Evolutionary conservation across 1,284 basidiomycete genomes (phyloP).

Genomic region (Cystobasidium sp.): DNA sequence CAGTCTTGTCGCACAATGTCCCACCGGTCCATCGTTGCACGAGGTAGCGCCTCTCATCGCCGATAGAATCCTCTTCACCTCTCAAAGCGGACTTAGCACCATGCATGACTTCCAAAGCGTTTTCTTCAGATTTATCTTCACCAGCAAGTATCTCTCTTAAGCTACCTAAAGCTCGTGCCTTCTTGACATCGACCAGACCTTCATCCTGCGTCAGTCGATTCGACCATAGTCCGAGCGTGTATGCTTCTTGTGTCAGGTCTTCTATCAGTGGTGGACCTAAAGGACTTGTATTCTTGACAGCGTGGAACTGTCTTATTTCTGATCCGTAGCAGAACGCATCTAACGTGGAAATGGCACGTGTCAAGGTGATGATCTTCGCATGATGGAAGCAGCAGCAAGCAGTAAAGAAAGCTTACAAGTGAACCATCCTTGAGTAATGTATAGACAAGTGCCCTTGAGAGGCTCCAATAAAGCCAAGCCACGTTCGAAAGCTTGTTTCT

Average conservation of each 20-base stretch:
- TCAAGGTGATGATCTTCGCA: neutral
- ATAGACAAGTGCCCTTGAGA: constrained; percentile 59
- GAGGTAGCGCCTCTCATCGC: constrained; percentile 79
- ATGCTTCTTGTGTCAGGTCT: constrained; percentile 51
- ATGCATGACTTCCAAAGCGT: constrained; percentile 6
- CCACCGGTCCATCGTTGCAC: constrained; percentile 86
- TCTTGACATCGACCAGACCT: constrained; percentile 38
- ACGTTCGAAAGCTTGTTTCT: constrained; percentile 46
- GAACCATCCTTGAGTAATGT: constrained; percentile 72
- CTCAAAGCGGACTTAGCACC: constrained; percentile 10
- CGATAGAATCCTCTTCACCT: constrained; percentile 44
- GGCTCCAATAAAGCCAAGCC: constrained; percentile 57
- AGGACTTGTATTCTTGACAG: constrained; percentile 46
- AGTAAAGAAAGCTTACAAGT: constrained; percentile 75
- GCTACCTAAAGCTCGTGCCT: constrained; percentile 39
- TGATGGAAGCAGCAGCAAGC: constrained; percentile 53
- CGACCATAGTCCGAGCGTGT: constrained; percentile 51
- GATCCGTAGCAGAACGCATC: constrained; percentile 48
- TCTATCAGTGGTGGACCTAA: constrained; percentile 47
- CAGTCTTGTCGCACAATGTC: constrained; percentile 87
- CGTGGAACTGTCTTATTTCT: constrained; percentile 55
- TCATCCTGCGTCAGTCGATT: constrained; percentile 41
- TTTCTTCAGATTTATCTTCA: constrained; percentile 31
- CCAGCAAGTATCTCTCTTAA: constrained; percentile 15
- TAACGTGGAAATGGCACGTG: neutral